Percentiles rank a stretch among this genome's conserved stretches.
These are phyloP conservation scores for Aeschynomene evenia DNA, from an alignment of 306 rosid species.

Conservation along the genomic window DNA sequence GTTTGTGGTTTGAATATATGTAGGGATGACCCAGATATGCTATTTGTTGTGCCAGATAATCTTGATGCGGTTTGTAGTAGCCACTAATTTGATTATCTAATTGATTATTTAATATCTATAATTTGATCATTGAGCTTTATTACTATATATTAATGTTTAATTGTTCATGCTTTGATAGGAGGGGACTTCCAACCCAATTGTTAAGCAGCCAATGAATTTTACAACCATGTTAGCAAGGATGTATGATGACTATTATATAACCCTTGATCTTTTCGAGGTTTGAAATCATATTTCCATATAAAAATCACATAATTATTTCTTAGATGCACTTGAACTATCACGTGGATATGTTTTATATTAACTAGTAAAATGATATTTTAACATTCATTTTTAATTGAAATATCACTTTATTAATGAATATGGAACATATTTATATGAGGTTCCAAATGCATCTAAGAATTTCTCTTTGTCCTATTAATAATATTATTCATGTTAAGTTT, in stretches of 20 bases:
- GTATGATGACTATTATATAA: slow-evolving; percentile 9
- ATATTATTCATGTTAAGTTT: no score
- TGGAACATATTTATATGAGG: no score
- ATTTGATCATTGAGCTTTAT: neutral
- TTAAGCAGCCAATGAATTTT: slow-evolving; percentile 28
- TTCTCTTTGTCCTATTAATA: no score
- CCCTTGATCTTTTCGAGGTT: slow-evolving; percentile 15
- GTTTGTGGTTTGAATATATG: neutral
- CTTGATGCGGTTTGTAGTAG: neutral
- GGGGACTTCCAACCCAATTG: neutral
- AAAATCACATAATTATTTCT: no score
- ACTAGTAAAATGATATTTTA: no score
- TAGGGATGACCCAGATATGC: neutral
- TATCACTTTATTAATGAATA: no score
- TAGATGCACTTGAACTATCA: no score
- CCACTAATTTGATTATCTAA: neutral
- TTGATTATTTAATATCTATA: neutral
- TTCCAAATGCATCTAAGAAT: no score
- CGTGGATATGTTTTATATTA: no score
- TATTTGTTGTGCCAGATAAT: slow-evolving; percentile 1
- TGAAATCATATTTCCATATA: neutral
- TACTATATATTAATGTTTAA: neutral
- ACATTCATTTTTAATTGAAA: no score
- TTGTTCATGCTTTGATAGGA: neutral
- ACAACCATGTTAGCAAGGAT: slow-evolving; percentile 24